Evolutionary conservation across 2,329 filamentous ascomycete species (phyloP), one percentile per base, ranked within the genome.

Genomic region (Beauveria sp.): DNA sequence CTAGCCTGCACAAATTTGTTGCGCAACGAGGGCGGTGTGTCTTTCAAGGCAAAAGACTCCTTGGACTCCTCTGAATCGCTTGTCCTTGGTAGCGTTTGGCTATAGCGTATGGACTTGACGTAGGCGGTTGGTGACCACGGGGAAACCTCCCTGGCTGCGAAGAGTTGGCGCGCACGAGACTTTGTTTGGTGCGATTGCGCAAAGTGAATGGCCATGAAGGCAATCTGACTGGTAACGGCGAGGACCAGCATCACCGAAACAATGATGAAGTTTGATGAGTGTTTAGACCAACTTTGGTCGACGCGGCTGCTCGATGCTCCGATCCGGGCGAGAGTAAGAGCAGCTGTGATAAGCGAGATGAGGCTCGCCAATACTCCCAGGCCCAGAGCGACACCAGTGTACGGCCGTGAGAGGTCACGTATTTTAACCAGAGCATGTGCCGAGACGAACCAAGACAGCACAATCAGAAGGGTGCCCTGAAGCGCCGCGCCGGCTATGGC

Each of bases 41-140:
- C 78, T 41, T 67, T 70, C 5, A 71, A 75, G 7, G 74, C 74
- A 41, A 72, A 70, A 5, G 75, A 76, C 26, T 67, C 64, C 60
- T 37, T 37, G 34, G 70, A 70, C 44, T 72, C 70, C 16, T 70
- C 71, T 10, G 67, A 62, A 22, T 72, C 70, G 10, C 70, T 68
- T 43, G 70, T 67, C 3, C 67, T 68, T 9, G 74, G 72, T 34
- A 70, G 69, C 0, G 80, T 79, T 63, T 77, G 71, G 67, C 78
- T 75, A 67, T 84, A 84, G 2, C 77, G 79, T 22, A 84, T 75
- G 5, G 80, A 74, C 70, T 84, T 84, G 65, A 83, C 70, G n/a
- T 76, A 67, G 51, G 63, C 65, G 20, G 56, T 61, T 10, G 67
- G 63, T 20, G 66, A 53, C 61, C 57, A 63, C 9, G 53, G 44